Evolutionary conservation across 2,329 filamentous ascomycete genomes (phyloP).

Genomic region (Aspergillus brasiliensis): DNA sequence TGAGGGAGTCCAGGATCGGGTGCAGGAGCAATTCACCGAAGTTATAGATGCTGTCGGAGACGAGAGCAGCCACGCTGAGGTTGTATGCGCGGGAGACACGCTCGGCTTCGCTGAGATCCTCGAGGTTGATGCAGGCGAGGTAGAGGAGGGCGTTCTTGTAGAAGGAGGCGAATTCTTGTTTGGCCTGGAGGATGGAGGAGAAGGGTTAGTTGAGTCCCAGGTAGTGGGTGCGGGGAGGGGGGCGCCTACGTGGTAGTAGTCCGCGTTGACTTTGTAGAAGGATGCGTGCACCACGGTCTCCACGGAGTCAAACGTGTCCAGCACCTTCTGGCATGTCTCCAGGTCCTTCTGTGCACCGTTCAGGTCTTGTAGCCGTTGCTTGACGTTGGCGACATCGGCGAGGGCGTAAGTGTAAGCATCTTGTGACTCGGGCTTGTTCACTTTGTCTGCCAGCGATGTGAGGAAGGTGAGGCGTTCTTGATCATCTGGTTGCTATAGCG

Average conservation of each 20-base stretch:
- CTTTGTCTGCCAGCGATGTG: slow-evolving; percentile 78
- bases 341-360: slow-evolving; percentile 85
- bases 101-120: slow-evolving; percentile 71
- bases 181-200: slow-evolving; percentile 52
- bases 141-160: slow-evolving; percentile 98
- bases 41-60: slow-evolving; percentile 97
- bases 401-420: slow-evolving; percentile 95
- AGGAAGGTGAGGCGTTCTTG: slow-evolving; percentile 84
- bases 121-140: slow-evolving; percentile 89
- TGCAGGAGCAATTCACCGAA: slow-evolving; percentile 98
- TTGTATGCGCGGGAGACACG: slow-evolving; percentile 85
- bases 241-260: slow-evolving; percentile 76
- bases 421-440: slow-evolving; percentile 89
- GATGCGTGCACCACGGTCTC: slow-evolving; percentile 94
- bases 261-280: slow-evolving; percentile 93
- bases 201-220: neutral
- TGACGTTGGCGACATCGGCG: slow-evolving; percentile 84
- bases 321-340: slow-evolving; percentile 80
- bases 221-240: neutral
- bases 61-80: slow-evolving; percentile 85
- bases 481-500: slow-evolving; percentile 63
- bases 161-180: slow-evolving; percentile 92
- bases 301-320: slow-evolving; percentile 91
- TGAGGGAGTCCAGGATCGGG: slow-evolving; percentile 86
- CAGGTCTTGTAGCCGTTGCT: slow-evolving; percentile 75